Base-by-base conservation (phyloP, 257 asterid species). In the Paulownia fortunei region DNA sequence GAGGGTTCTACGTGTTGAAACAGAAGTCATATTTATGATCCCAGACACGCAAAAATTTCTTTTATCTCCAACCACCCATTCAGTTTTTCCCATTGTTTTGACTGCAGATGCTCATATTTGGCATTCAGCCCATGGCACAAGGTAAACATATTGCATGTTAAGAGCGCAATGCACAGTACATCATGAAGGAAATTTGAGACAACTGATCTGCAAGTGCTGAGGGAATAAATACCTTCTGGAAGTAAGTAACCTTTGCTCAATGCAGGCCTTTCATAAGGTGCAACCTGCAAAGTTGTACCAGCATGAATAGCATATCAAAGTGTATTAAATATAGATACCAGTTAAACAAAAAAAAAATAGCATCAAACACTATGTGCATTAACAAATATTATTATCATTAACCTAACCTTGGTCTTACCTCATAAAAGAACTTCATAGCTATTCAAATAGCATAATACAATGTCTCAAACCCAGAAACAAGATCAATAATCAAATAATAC, bases 251-350 rank as follows among this genome's bases (percentile, higher is more conserved):
- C 97, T 86, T 94, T 92, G 88, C 98, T 94, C 81, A 94, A 77
- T 72, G 96, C 98, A 73, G 97, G 98, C 80, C 97, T 89, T 87
- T 94, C 97, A 82, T 94, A 94, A 26, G 98, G 98, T 42, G 96
- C 96, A 87, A 90, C 95, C 98, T 93, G 81, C 84, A 88, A 76
- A 76, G 52, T 26, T 23, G 18, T 49, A 76, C 49, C 51, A 71
- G 52, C 61, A 80, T 65, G 69, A 52, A 30, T 30, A 49, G 42
- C 59, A 69, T 58, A 62, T 81, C 34, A 24, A 70, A 51, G 46
- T 27, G 4, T 27, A 75, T 9, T 7, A 51, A 69, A 69, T 56
- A 74, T 11, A 18, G 7, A 44, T 44, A 65, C 34, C 26, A 32
- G 77, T 59, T 65, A 19, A 36, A 66, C 27, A 66, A 18, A 24